These are phyloP conservation scores for Corylus americana DNA, from an alignment of 306 rosid species.

Conservation along the genomic window DNA sequence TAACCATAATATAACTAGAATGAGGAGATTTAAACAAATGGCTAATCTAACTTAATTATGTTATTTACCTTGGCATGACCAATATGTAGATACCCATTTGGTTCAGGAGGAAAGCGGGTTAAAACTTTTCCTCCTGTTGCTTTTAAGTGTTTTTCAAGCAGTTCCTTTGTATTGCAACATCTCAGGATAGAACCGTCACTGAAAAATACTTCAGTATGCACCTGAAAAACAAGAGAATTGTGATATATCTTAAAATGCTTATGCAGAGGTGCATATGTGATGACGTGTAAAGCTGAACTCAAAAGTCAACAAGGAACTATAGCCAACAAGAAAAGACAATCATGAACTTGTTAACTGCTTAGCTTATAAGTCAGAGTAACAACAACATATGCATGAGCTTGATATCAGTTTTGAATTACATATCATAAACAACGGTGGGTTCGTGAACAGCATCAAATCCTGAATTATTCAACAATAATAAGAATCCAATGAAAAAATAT, in stretches of 20 bases:
- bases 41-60: constrained; percentile 2
- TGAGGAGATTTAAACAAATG: constrained; percentile 12
- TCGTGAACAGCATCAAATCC: not conserved
- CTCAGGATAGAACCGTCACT: constrained; percentile 82
- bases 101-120: constrained; percentile 99
- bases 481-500: not conserved
- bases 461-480: not conserved
- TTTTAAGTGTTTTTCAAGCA: constrained; percentile 81
- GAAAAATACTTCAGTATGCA: constrained; percentile 87
- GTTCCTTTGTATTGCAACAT: constrained; percentile 77
- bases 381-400: not conserved
- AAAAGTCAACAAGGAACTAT: not conserved
- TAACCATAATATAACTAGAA: constrained; percentile 7
- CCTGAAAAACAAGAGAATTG: constrained; percentile 51
- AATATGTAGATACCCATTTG: constrained; percentile 95
- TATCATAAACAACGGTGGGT: not conserved
- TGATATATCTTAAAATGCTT: not conserved
- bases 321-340: not conserved
- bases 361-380: no score
- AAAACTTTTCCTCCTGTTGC: constrained; percentile 68
- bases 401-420: not conserved
- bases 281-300: not conserved
- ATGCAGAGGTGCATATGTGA: constrained; percentile 16
- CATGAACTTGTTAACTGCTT: not conserved
- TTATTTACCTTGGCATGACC: constrained; percentile 91